phyloP scores from a whole-genome alignment of 257 asterid species.

The Datura wrightii region DNA sequence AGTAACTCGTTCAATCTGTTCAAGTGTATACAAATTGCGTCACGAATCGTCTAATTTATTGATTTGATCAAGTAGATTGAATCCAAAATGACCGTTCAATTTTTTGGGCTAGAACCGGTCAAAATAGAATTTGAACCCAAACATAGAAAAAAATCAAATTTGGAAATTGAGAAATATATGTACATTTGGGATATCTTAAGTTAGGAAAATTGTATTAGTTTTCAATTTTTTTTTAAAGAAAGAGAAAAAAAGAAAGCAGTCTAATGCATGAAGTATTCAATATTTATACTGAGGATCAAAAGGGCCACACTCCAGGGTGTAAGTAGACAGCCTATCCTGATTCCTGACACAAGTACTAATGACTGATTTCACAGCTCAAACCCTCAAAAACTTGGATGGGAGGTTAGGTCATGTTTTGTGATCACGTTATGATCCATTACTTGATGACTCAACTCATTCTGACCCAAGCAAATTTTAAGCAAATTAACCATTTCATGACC shows the following conservation, averaged over 20 bases:
- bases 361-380: no score
- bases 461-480: not conserved
- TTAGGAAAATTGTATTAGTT: not conserved
- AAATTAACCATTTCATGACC: not conserved
- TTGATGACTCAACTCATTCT: no score
- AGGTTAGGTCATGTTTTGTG: no score
- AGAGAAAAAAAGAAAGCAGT: no score
- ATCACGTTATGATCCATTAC: no score
- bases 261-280: no score
- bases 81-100: not conserved
- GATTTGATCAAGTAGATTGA: not conserved
- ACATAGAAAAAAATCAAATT: not conserved
- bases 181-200: not conserved
- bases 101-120: not conserved
- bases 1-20: not conserved
- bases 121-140: not conserved
- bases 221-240: no score
- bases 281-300: no score
- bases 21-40: not conserved
- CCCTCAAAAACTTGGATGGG: no score
- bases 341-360: no score
- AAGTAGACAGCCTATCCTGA: no score
- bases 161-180: not conserved
- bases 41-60: not conserved
- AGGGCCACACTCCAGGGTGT: no score